These are phyloP conservation scores for Blumeria hordei DNA, from an alignment of 2,329 filamentous ascomycete genomes.

Conservation along the genomic window DNA sequence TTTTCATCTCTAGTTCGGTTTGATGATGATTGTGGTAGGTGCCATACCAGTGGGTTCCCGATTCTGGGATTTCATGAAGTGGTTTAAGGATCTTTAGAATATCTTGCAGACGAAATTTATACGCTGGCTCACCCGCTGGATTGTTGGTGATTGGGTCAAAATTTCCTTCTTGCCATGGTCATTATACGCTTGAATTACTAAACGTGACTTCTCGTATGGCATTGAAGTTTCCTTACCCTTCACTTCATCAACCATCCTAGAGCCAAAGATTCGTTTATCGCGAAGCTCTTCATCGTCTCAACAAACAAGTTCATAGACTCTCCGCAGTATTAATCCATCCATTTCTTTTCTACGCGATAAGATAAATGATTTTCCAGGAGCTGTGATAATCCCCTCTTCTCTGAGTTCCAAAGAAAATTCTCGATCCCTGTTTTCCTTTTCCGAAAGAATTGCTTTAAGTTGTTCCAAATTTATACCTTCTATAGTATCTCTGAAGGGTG, in stretches of 20 bases:
- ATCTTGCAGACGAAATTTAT: background rate
- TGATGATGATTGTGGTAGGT: background rate
- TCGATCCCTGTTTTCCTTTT: background rate
- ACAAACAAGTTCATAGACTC: background rate
- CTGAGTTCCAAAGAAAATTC: background rate
- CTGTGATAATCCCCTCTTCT: background rate
- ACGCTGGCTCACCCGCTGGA: background rate
- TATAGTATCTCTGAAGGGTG: background rate
- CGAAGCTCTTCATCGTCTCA: background rate
- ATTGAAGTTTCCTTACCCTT: background rate
- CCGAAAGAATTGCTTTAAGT: background rate
- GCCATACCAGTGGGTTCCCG: background rate
- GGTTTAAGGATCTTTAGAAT: conserved; percentile 2
- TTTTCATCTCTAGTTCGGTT: background rate
- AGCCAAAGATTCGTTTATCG: background rate
- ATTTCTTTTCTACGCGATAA: background rate
- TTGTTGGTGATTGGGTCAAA: conserved; percentile 1
- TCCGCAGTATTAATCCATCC: background rate
- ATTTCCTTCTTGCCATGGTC: background rate
- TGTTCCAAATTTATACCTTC: background rate
- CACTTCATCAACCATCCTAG: background rate
- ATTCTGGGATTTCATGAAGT: background rate
- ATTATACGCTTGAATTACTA: background rate
- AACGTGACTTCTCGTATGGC: background rate
- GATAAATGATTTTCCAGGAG: background rate